Percentiles rank a stretch among this genome's conserved stretches.
These are phyloP conservation scores for Hypoxylon sp. DNA, from an alignment of 2,329 filamentous ascomycete genomes.

Conservation along the genomic window DNA sequence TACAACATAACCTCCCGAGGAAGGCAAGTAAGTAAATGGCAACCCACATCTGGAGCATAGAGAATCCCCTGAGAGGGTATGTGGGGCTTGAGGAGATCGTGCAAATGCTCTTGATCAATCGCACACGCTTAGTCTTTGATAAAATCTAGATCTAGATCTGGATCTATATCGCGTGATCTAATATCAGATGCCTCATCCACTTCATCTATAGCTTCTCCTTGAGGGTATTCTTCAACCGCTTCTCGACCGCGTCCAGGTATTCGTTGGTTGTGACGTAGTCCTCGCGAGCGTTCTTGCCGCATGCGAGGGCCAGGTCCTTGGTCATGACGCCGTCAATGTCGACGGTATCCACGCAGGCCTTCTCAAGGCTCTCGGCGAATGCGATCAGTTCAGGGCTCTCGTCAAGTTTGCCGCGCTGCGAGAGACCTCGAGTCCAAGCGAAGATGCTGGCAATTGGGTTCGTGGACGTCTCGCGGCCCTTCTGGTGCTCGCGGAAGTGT, in stretches of 20 bases:
- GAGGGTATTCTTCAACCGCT: slow-evolving; percentile 83
- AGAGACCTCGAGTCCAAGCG: slow-evolving; percentile 95
- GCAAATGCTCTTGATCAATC: slow-evolving; percentile 1
- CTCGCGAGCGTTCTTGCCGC: slow-evolving; percentile 85
- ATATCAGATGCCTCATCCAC: background rate
- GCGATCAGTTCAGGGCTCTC: slow-evolving; percentile 90
- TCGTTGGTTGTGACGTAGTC: slow-evolving; percentile 93
- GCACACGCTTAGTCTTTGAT: slow-evolving; percentile 4
- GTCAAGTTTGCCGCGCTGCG: slow-evolving; percentile 94
- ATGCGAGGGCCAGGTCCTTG: slow-evolving; percentile 97
- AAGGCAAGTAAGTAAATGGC: background rate
- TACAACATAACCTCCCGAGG: background rate
- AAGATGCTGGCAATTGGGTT: slow-evolving; percentile 99
- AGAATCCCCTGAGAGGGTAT: slow-evolving; percentile 8
- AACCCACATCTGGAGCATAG: background rate
- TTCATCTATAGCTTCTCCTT: slow-evolving; percentile 59
- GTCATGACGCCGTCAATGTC: slow-evolving; percentile 97
- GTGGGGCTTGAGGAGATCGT: background rate
- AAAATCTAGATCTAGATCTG: slow-evolving; percentile 17
- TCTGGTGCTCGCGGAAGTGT: slow-evolving; percentile 99
- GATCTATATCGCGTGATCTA: slow-evolving; percentile 23
- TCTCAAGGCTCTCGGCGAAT: slow-evolving; percentile 92
- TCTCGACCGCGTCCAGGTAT: slow-evolving; percentile 94
- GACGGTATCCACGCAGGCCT: slow-evolving; percentile 94
- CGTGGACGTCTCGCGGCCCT: slow-evolving; percentile 95